These are phyloP conservation scores for Ophiostoma sp. DNA, from an alignment of 2,329 filamentous ascomycete genomes.

Conservation along the genomic window DNA sequence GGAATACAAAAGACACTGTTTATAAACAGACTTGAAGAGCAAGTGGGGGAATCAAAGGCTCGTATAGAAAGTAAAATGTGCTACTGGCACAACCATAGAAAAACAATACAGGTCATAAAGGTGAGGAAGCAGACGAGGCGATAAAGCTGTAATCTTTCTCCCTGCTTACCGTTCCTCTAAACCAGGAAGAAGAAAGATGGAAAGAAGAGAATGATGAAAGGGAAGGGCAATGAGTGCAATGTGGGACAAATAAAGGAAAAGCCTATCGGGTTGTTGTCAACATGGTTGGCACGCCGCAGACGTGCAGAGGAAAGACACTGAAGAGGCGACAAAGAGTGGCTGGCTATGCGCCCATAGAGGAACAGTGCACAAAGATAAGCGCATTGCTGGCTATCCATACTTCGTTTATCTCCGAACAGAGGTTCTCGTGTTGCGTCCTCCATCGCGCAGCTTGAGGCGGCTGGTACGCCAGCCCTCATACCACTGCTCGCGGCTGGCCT, in stretches of 20 bases:
- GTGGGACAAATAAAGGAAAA: not conserved
- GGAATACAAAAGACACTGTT: constrained; percentile 1
- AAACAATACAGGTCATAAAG: constrained; percentile 6
- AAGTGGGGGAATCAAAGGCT: constrained; percentile 26
- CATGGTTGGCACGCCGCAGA: not conserved
- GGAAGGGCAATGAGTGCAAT: not conserved
- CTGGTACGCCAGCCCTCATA: constrained; percentile 91
- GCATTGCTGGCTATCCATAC: not conserved
- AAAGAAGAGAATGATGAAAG: constrained; percentile 16
- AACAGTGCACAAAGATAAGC: not conserved
- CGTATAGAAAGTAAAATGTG: constrained; percentile 20
- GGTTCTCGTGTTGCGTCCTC: constrained; percentile 30
- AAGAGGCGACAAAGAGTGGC: not conserved
- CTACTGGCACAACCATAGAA: constrained; percentile 19
- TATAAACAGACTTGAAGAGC: constrained; percentile 13
- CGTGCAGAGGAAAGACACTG: not conserved
- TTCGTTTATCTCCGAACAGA: constrained; percentile 34
- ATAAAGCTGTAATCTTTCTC: not conserved
- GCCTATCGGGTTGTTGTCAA: not conserved
- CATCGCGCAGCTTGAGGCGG: constrained; percentile 53
- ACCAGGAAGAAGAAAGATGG: not conserved
- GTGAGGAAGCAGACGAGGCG: not conserved
- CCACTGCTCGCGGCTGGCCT: constrained; percentile 86
- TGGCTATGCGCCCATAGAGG: not conserved
- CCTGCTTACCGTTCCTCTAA: not conserved